These are phyloP conservation scores for Plenodomus tracheiphilus DNA, from an alignment of 2,329 filamentous ascomycete species.

Conservation along the genomic window DNA sequence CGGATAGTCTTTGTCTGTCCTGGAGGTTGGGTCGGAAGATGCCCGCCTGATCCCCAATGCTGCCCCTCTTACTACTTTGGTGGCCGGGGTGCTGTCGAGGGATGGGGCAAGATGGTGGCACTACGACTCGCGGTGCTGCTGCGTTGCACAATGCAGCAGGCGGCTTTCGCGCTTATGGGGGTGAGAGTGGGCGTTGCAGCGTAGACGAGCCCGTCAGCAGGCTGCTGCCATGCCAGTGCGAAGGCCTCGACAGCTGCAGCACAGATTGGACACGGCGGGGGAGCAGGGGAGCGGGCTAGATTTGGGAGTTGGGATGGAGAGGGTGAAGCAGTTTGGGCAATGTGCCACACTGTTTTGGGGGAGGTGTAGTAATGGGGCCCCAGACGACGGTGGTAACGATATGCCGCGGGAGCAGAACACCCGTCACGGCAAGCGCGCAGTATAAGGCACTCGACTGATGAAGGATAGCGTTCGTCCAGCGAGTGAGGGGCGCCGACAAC, in stretches of 20 bases:
- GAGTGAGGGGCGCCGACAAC: constrained; percentile 30
- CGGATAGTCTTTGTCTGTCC: not conserved
- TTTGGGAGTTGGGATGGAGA: not conserved
- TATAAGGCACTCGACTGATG: constrained; percentile 30
- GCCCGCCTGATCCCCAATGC: not conserved
- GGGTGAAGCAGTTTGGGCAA: not conserved
- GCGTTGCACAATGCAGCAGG: constrained; percentile 22
- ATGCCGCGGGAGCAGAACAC: constrained; percentile 27
- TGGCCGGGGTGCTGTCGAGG: no score
- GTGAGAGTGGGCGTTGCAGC: not conserved
- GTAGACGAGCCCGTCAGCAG: not conserved
- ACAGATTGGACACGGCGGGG: not conserved
- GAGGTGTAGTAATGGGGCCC: constrained; percentile 9
- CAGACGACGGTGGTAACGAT: constrained; percentile 19
- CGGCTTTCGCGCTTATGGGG: constrained; percentile 24
- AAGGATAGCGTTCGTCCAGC: constrained; percentile 22
- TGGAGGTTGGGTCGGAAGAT: not conserved
- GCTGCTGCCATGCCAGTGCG: not conserved
- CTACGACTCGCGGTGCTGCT: constrained; percentile 11
- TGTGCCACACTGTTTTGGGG: no score
- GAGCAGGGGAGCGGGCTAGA: not conserved
- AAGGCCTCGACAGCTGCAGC: not conserved
- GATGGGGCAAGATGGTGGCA: constrained; percentile 7
- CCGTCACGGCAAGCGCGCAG: constrained; percentile 35
- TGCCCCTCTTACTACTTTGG: not conserved